These are phyloP conservation scores for Diaporthe aspalathi DNA, from an alignment of 2,329 filamentous ascomycete species.

Conservation along the genomic window DNA sequence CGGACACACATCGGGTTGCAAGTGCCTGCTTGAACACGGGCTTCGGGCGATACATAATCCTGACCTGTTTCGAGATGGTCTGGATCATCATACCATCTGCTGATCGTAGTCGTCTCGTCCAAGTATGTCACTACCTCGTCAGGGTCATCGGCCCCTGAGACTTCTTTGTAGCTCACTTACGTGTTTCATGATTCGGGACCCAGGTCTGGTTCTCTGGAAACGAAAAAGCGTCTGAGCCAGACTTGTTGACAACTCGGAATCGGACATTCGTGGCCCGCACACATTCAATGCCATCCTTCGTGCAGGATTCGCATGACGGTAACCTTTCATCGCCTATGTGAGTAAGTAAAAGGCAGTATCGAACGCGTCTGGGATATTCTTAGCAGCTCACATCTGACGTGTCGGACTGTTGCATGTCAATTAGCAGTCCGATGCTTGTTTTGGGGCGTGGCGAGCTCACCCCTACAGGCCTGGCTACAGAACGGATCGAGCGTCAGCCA, in stretches of 20 bases:
- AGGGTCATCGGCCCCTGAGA: neutral
- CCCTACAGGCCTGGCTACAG: neutral
- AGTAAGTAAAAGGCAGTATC: neutral
- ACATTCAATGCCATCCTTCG: slow-evolving; percentile 11
- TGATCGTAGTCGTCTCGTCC: neutral
- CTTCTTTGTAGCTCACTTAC: neutral
- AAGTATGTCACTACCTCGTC: neutral
- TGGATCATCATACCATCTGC: slow-evolving; percentile 1
- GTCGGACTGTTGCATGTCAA: neutral
- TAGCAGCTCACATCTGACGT: neutral
- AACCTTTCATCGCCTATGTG: neutral
- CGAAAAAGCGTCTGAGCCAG: neutral
- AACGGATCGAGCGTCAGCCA: neutral
- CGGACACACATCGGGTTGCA: too few species aligned
- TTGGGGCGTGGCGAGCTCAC: neutral
- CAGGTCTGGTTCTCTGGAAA: slow-evolving; percentile 11
- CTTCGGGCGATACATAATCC: neutral
- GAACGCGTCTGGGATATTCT: too few species aligned
- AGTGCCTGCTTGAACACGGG: neutral
- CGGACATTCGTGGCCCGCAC: neutral
- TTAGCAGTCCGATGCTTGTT: neutral
- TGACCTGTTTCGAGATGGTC: neutral
- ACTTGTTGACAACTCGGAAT: slow-evolving; percentile 3
- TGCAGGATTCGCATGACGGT: slow-evolving; percentile 6
- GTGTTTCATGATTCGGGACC: neutral